These are phyloP conservation scores for Arabidopsis arenosa DNA, from an alignment of 345 rosid species.

Conservation along the genomic window DNA sequence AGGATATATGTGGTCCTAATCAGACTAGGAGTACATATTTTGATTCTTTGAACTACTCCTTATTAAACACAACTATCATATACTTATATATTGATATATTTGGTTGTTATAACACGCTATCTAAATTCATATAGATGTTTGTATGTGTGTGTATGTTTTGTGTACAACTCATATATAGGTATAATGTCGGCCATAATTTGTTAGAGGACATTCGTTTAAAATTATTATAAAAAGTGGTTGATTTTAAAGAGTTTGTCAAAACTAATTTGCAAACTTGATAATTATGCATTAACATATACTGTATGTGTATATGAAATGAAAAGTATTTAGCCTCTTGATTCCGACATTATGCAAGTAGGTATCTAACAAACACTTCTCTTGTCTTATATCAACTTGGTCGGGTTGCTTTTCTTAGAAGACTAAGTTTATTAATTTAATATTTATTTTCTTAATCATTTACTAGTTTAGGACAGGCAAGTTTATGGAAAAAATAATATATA, in stretches of 20 bases:
- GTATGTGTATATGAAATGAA: neutral
- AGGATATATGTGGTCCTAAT: slow-evolving; percentile 35
- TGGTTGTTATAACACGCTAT: slow-evolving; percentile 42
- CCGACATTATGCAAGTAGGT: slow-evolving; percentile 43
- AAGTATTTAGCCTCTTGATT: slow-evolving; percentile 33
- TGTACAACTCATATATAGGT: slow-evolving; percentile 15
- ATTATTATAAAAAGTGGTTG: slow-evolving; percentile 23
- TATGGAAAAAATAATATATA: slow-evolving; percentile 3
- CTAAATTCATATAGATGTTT: slow-evolving; percentile 26
- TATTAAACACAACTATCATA: slow-evolving; percentile 34
- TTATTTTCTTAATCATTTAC: slow-evolving; percentile 28
- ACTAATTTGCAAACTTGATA: slow-evolving; percentile 9
- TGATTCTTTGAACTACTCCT: slow-evolving; percentile 43
- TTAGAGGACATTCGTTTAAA: slow-evolving; percentile 5
- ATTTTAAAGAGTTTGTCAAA: slow-evolving; percentile 17
- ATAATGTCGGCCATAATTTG: slow-evolving; percentile 27
- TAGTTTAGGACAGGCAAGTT: slow-evolving; percentile 30
- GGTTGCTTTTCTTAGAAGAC: slow-evolving; percentile 40
- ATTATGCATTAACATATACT: neutral
- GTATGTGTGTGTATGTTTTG: slow-evolving; percentile 32
- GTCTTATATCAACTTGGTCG: slow-evolving; percentile 42
- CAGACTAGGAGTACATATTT: slow-evolving; percentile 22
- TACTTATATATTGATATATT: slow-evolving; percentile 3
- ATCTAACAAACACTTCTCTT: slow-evolving; percentile 33
- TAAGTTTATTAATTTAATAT: slow-evolving; percentile 19